phyloP scores from a whole-genome alignment of 1,284 basidiomycete species.

The Cutaneotrichosporon mucoides region DNA sequence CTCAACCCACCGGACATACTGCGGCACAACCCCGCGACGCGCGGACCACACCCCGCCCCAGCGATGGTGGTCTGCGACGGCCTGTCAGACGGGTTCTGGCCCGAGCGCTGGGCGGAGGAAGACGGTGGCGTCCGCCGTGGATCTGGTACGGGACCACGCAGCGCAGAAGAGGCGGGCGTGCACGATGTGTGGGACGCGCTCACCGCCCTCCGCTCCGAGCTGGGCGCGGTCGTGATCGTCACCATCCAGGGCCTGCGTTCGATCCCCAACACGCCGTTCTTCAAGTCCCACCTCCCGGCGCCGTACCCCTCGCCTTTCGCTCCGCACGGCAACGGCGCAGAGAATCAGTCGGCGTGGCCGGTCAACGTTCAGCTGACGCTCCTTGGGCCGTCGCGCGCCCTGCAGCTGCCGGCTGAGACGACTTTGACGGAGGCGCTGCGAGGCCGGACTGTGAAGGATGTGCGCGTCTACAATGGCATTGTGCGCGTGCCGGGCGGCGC shows the following conservation, averaged over 20 bases:
- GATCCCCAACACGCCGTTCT: constrained; percentile 23
- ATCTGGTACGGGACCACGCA: neutral
- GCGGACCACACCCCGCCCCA: neutral
- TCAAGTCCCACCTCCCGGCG: constrained; percentile 36
- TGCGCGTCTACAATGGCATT: constrained; percentile 27
- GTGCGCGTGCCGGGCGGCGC: constrained; percentile 25
- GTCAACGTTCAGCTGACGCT: constrained; percentile 40
- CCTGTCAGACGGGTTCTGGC: constrained; percentile 41
- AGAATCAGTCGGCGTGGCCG: constrained; percentile 19
- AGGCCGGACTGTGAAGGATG: constrained; percentile 23
- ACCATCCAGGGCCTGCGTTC: constrained; percentile 38
- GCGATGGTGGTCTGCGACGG: constrained; percentile 42
- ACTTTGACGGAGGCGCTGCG: constrained; percentile 37
- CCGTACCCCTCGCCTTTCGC: constrained; percentile 32
- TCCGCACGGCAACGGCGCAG: neutral
- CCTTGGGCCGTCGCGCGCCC: constrained; percentile 18
- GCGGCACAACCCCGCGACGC: neutral
- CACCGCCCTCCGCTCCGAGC: constrained; percentile 31
- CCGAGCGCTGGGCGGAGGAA: constrained; percentile 38
- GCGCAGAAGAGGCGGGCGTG: constrained; percentile 30
- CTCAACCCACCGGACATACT: neutral
- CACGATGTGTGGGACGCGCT: constrained; percentile 37
- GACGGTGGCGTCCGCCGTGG: constrained; percentile 7
- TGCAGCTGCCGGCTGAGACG: constrained; percentile 38
- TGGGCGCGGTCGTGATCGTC: constrained; percentile 38